Conservation (phyloP, 2,329 filamentous ascomycete species). For the Trichoderma sp. region DNA sequence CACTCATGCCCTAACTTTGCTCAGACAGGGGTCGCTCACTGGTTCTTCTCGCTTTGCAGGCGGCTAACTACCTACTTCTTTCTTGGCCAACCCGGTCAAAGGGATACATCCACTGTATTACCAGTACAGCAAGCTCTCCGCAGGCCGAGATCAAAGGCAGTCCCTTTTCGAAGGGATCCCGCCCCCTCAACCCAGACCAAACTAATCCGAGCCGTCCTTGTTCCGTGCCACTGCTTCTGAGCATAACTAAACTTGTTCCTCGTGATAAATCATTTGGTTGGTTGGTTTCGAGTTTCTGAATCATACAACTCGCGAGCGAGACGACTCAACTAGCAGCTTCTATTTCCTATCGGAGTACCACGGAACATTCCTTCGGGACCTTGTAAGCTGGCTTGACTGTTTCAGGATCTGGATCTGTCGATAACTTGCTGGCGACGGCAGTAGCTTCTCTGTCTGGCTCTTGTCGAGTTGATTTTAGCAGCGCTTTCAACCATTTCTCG, state of each 20-base stretch:
- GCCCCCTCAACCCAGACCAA: conserved; percentile 16
- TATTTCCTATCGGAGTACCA: background rate
- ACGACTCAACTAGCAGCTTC: background rate
- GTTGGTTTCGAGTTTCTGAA: conserved; percentile 1
- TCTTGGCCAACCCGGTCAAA: conserved; percentile 17
- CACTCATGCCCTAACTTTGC: conserved; percentile 21
- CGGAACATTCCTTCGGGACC: background rate
- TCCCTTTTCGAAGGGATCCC: conserved; percentile 8
- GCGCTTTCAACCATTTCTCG: background rate
- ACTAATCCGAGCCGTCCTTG: conserved; percentile 7
- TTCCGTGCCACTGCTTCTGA: conserved; percentile 2
- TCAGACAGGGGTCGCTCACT: conserved; percentile 19
- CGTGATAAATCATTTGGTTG: conserved; percentile 3
- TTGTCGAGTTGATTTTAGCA: conserved; percentile 16
- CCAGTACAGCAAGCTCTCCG: background rate
- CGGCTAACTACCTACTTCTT: conserved; percentile 22
- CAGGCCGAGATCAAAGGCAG: conserved; percentile 18
- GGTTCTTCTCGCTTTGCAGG: conserved; percentile 26
- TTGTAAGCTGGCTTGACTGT: background rate
- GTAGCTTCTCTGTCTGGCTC: background rate
- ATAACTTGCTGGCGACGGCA: background rate
- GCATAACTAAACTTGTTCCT: background rate
- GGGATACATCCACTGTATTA: conserved; percentile 16
- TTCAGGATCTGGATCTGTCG: conserved; percentile 1
- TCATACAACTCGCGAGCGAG: background rate